Evolutionary conservation across 805 yeast species (phyloP).

Genomic region (Komagataella kurtzmanii): DNA sequence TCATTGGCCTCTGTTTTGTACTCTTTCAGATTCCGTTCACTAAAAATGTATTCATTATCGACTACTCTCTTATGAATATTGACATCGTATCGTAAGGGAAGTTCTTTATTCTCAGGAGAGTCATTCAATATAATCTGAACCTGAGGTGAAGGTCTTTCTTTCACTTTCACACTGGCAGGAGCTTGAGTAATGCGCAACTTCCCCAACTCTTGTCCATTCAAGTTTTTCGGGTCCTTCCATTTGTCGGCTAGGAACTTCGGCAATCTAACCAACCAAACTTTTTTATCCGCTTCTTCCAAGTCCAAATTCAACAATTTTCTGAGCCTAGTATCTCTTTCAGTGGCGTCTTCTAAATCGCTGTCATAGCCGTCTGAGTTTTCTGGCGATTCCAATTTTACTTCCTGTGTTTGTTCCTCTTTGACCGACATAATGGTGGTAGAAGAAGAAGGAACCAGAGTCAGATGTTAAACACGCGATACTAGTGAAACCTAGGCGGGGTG

Average conservation of each 20-base stretch:
- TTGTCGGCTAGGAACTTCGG: constrained; percentile 77
- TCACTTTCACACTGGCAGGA: constrained; percentile 12
- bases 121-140: constrained; percentile 49
- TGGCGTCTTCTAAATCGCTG: constrained; percentile 3
- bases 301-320: constrained; percentile 74
- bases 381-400: neutral
- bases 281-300: constrained; percentile 43
- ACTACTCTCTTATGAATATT: constrained; percentile 68
- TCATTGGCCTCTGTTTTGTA: constrained; percentile 37
- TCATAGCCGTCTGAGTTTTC: neutral
- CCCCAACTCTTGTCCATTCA: constrained; percentile 70
- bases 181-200: constrained; percentile 58
- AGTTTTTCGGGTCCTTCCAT: constrained; percentile 53
- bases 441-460: neutral
- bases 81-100: constrained; percentile 81
- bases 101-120: constrained; percentile 27
- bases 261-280: constrained; percentile 85
- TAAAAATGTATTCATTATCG: constrained; percentile 74
- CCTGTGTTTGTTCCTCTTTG: neutral
- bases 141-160: constrained; percentile 14
- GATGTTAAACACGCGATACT: constrained; percentile 4
- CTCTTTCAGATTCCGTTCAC: constrained; percentile 67
- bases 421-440: neutral
- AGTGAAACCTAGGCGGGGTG: neutral
- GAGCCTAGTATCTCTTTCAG: constrained; percentile 12